Base-by-base conservation (phyloP, 441 rosid species). In the Kokia cookei region DNA sequence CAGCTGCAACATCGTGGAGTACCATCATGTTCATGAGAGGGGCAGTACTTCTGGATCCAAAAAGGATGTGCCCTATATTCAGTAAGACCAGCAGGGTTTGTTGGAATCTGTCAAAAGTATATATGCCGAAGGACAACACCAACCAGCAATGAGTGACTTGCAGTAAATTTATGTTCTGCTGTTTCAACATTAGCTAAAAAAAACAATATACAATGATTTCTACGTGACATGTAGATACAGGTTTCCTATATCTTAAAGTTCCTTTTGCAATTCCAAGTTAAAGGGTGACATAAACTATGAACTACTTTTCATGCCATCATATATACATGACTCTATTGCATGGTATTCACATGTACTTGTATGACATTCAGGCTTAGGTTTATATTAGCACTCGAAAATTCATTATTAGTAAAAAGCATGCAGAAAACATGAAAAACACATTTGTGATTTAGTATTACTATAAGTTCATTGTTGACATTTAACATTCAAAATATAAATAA, bases 1-100 rank as follows among this genome's bases (percentile, higher is more conserved):
- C 96, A 90, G 76, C 96, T 90, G 82, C 96, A 90, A 83, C 96
- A 90, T 70, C 96, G 83, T 17, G 96, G 89, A 69, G 96, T 90
- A 65, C 82, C 86, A 77, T 91, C 93, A 47, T 82, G 86, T 74
- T 91, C 96, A 59, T 91, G 96, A 78, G 87, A 78, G 69, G 95
- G 95, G 69, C 95, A 90, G 78, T 90, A 90, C 83, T 90, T 90
- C 80, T 90, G 96, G 55, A 79, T 54, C 96, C 96, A 90, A 80
- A 87, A 90, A 27, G 93, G 96, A 81, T 89, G 96, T 37, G 93
- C 96, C 84, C 93, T 87, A 84, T 90, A 90, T 84, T 90, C 93
- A 83, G 87, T 89, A 80, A 89, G 91, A 84, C 96, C 93, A 75
- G 85, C 84, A 77, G 72, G 85, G 77, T 88, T 90, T 75, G 95